Conservation (phyloP, 139 green algal species). For the Auxenochlorella protothecoides region DNA sequence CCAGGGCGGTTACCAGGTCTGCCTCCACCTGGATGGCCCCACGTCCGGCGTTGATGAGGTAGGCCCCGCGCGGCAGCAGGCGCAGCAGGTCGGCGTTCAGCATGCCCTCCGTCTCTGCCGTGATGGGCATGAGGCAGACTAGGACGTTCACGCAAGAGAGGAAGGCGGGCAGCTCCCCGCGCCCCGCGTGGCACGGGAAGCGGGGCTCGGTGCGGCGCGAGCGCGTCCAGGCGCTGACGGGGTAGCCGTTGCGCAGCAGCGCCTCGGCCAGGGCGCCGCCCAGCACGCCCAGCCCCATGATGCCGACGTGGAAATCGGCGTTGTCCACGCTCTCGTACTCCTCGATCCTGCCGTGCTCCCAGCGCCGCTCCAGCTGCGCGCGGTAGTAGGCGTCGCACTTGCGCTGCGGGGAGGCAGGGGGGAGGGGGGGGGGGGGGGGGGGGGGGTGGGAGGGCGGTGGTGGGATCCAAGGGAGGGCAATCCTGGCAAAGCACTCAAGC, state of each 20-base stretch:
- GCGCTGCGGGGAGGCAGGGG: conserved; percentile 1
- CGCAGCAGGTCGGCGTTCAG: conserved; percentile 36
- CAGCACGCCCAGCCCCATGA: conserved; percentile 11
- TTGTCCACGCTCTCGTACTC: conserved; percentile 13
- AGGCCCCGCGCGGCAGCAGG: conserved; percentile 30
- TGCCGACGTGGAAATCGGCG: conserved; percentile 1
- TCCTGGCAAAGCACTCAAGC: no score
- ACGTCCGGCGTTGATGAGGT: conserved; percentile 42
- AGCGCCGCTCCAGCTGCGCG: conserved; percentile 6
- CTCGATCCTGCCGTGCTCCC: conserved; percentile 8
- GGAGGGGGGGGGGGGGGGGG: no score
- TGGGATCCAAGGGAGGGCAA: no score
- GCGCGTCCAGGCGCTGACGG: conserved; percentile 38
- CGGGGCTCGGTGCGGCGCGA: no score
- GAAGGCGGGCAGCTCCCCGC: conserved; percentile 26
- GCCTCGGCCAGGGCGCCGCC: background rate
- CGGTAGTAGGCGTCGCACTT: conserved; percentile 14
- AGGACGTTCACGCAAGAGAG: conserved; percentile 32
- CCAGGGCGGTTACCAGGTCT: conserved; percentile 39
- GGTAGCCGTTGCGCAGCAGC: conserved; percentile 33
- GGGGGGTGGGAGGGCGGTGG: no score
- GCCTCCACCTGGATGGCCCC: conserved; percentile 38
- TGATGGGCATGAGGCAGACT: conserved; percentile 52
- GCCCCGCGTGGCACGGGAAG: conserved; percentile 16
- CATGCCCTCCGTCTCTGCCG: conserved; percentile 35